A percentile compares a stretch with the other conserved stretches of the same genome.
Conservation (phyloP, 768 basidiomycete genomes). For the Crepidotus variabilis region DNA sequence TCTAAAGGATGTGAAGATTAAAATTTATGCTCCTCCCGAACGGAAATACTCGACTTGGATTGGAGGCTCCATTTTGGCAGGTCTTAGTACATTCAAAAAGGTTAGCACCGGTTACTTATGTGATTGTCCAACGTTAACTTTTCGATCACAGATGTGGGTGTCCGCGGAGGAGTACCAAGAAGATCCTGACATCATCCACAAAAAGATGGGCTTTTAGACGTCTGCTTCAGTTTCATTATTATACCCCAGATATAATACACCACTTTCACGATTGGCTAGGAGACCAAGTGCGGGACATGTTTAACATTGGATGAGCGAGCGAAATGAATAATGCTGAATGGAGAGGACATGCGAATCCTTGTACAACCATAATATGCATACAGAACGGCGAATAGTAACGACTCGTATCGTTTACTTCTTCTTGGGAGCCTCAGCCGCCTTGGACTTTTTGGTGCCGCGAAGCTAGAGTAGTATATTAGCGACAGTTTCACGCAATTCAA, state of each 20-base stretch:
- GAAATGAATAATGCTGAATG: not conserved
- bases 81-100: slow-evolving; percentile 97
- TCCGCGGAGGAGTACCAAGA: slow-evolving; percentile 99
- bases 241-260: slow-evolving; percentile 22
- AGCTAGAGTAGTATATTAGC: slow-evolving; percentile 45
- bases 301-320: not conserved
- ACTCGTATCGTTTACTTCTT: slow-evolving; percentile 67
- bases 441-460: slow-evolving; percentile 93
- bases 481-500: not conserved
- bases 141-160: slow-evolving; percentile 86
- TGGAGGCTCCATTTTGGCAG: slow-evolving; percentile 95
- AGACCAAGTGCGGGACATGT: not conserved
- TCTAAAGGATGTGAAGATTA: slow-evolving; percentile 95
- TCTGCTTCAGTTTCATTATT: not conserved
- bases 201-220: slow-evolving; percentile 81
- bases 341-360: slow-evolving; percentile 5
- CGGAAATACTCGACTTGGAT: slow-evolving; percentile 98
- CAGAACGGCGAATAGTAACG: slow-evolving; percentile 19
- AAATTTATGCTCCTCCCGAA: slow-evolving; percentile 99
- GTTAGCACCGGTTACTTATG: slow-evolving; percentile 32
- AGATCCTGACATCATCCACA: slow-evolving; percentile 98
- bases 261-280: slow-evolving; percentile 3
- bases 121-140: slow-evolving; percentile 9
- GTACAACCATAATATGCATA: slow-evolving; percentile 29
- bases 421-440: slow-evolving; percentile 89